phyloP scores from a whole-genome alignment of 352 stramenopile species.

The Phytopythium boreale region DNA sequence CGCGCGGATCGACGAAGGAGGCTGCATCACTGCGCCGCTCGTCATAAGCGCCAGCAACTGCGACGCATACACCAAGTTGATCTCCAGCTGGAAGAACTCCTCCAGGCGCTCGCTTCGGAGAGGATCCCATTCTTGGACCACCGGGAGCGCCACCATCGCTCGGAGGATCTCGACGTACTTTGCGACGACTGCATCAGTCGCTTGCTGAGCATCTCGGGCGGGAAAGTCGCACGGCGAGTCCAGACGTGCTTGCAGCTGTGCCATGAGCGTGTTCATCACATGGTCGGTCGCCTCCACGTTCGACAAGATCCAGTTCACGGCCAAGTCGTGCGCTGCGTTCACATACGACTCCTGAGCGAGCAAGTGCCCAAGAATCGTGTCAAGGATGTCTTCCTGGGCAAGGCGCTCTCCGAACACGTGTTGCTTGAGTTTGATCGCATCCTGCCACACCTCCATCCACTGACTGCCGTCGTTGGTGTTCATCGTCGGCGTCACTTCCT shows the following conservation, averaged over 20 bases:
- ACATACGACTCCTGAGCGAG: slow-evolving; percentile 24
- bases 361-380: slow-evolving; percentile 50
- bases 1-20: slow-evolving; percentile 22
- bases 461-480: slow-evolving; percentile 10
- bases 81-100: slow-evolving; percentile 24
- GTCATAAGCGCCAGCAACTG: slow-evolving; percentile 57
- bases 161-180: slow-evolving; percentile 31
- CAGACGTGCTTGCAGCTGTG: slow-evolving; percentile 25
- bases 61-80: slow-evolving; percentile 33
- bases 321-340: slow-evolving; percentile 36
- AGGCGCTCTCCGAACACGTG: slow-evolving; percentile 65
- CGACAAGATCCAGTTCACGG: slow-evolving; percentile 47
- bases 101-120: slow-evolving; percentile 24
- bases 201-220: slow-evolving; percentile 21
- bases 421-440: slow-evolving; percentile 66
- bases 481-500: slow-evolving; percentile 6
- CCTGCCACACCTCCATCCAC: slow-evolving; percentile 59
- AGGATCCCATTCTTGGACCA: slow-evolving; percentile 25
- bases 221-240: slow-evolving; percentile 33
- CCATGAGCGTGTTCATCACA: slow-evolving; percentile 39
- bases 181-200: slow-evolving; percentile 22
- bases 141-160: slow-evolving; percentile 30
- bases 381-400: slow-evolving; percentile 51
- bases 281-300: slow-evolving; percentile 41
- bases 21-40: slow-evolving; percentile 49